A percentile compares a stretch with the other conserved stretches of the same genome.
phyloP scores from a whole-genome alignment of 2,329 filamentous ascomycete species.

The Scytalidium sp. region DNA sequence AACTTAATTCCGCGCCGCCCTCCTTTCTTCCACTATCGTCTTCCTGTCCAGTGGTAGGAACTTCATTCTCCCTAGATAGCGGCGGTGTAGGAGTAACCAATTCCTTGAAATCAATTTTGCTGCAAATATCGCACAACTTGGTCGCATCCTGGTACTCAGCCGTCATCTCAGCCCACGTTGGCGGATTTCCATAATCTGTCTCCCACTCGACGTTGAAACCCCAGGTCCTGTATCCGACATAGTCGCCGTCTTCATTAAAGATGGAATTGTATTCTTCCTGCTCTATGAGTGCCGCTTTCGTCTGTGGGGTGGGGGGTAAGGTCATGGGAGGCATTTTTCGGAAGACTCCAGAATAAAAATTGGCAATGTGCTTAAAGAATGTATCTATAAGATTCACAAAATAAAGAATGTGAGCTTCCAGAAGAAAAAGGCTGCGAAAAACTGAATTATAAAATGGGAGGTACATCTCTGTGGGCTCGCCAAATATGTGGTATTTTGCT shows the following conservation, averaged over 20 bases:
- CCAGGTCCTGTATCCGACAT: background rate
- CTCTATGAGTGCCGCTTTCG: background rate
- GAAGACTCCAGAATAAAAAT: too few relatives aligned
- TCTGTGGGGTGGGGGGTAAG: background rate
- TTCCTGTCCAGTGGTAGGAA: background rate
- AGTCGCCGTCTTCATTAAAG: background rate
- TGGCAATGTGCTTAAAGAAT: too few relatives aligned
- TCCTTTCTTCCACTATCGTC: background rate
- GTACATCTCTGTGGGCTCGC: too few relatives aligned
- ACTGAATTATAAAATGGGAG: too few relatives aligned
- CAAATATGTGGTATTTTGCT: too few relatives aligned
- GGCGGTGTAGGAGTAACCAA: background rate
- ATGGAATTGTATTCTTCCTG: background rate
- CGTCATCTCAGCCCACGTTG: background rate
- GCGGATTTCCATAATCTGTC: background rate
- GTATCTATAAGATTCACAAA: too few relatives aligned
- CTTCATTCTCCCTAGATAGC: background rate
- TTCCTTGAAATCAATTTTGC: background rate
- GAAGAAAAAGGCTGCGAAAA: too few relatives aligned
- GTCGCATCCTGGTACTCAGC: background rate
- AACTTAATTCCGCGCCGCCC: background rate
- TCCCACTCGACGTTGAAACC: background rate
- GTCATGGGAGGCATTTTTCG: background rate
- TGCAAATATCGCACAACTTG: background rate
- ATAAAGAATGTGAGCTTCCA: too few relatives aligned